Base-by-base conservation (phyloP, 1,284 basidiomycete genomes). In the Somion occarium region DNA sequence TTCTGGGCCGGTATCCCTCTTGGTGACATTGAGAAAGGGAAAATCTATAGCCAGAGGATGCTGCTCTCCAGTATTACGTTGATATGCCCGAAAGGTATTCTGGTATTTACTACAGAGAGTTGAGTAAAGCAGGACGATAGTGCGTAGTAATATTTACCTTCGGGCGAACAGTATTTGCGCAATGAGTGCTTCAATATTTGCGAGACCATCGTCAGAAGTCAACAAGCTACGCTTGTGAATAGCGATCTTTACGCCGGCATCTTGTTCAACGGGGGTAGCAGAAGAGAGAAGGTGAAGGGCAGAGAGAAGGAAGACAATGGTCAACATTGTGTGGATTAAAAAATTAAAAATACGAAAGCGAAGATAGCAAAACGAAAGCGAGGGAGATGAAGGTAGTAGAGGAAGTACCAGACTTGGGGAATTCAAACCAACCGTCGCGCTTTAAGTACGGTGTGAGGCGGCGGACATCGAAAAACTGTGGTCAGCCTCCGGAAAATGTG, bases 41-140 rank as follows among this genome's bases (percentile, higher is more conserved):
- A 43, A 7, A 22, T 22, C 42, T 24, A 3, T 23, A 13, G 18
- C 42, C 19, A 54, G 37, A 3, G 51, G 49, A 11, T 46, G 54
- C 1, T 27, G 12, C 9, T n/a, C n/a, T n/a, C 54, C 54, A 3
- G 54, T 56, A 43, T 51, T 56, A 2, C 19, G 19, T 2, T 41
- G 12, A 37, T 51, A 53, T 5, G 54, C 49, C 27, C 38, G 42
- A 18, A 56, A 48, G 24, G 48, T 49, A 24, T 48, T 38, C 20
- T 46, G 41, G 49, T 53, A 53, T 46, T 56, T 56, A 1, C 54
- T 56, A 30, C 12, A 22, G 15, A 19, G 24, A 22, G 9, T 5
- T 43, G 19, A 43, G 20, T 23, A 13, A 23, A 3, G 18, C 13
- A 18, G 15, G 9, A 23, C 19, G n/a, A 9, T 43, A 43, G 5